Evolutionary conservation across 495 filamentous ascomycete species (phyloP).

Genomic region (Parachaetomium inaequale): DNA sequence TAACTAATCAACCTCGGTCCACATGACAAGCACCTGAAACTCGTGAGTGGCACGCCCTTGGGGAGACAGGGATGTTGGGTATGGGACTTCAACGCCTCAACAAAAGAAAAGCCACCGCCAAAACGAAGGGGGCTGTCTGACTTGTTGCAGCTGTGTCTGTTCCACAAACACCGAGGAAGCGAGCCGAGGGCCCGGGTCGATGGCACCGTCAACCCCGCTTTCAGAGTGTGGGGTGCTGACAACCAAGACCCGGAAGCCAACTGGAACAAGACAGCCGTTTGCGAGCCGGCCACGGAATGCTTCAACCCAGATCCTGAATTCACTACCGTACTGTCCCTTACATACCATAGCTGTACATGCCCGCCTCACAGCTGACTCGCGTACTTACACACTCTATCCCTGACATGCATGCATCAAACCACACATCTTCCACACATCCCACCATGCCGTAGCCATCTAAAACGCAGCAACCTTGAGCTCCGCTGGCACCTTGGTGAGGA

Average conservation of each 20-base stretch:
- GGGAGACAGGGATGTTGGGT: not conserved
- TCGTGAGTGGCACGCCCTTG: not conserved
- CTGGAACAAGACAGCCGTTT: no score
- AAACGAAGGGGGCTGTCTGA: not conserved
- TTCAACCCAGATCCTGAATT: not conserved
- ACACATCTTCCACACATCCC: not conserved
- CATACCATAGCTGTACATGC: not conserved
- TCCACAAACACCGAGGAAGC: not conserved
- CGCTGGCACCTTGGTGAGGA: slow-evolving; percentile 55
- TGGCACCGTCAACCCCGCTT: not conserved
- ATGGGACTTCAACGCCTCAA: slow-evolving; percentile 8
- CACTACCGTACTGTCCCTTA: not conserved
- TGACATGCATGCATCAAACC: not conserved
- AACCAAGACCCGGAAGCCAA: not conserved
- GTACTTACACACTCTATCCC: not conserved
- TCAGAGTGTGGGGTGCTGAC: not conserved
- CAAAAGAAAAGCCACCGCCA: not conserved
- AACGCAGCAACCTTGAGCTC: slow-evolving; percentile 27
- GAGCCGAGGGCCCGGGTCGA: slow-evolving; percentile 9
- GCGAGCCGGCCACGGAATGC: not conserved
- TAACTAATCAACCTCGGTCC: not conserved
- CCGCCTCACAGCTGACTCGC: not conserved
- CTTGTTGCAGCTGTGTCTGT: not conserved
- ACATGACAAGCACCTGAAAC: not conserved
- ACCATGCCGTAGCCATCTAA: not conserved